Conservation (phyloP, 129 eudicot species). For the Helichrysum umbraculigerum region DNA sequence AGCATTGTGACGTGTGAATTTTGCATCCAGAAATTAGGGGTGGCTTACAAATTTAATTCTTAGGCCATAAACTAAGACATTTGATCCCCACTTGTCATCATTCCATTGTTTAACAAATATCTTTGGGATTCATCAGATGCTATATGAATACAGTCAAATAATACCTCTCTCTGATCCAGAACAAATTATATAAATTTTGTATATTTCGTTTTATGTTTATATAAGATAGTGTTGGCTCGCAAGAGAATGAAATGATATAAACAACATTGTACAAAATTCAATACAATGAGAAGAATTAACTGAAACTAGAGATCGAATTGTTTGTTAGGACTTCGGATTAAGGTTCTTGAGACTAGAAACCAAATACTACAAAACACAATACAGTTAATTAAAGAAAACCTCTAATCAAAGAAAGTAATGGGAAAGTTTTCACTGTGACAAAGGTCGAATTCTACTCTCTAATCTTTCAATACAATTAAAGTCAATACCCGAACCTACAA, state of each 20-base stretch:
- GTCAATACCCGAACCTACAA: slow-evolving; percentile 99
- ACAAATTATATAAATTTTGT: too few relatives aligned
- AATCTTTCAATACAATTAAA: slow-evolving; percentile 39
- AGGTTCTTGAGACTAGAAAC: slow-evolving; percentile 39
- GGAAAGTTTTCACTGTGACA: slow-evolving; percentile 18
- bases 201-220: not conserved
- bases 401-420: slow-evolving; percentile 25
- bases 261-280: not conserved
- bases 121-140: too few relatives aligned
- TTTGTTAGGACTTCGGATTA: slow-evolving; percentile 26
- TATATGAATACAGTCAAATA: too few relatives aligned
- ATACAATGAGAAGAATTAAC: slow-evolving; percentile 14
- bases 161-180: too few relatives aligned
- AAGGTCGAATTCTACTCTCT: slow-evolving; percentile 48
- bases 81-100: not conserved
- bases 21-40: slow-evolving; percentile 17
- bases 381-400: slow-evolving; percentile 17
- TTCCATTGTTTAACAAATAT: not conserved
- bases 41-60: slow-evolving; percentile 3
- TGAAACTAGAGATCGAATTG: slow-evolving; percentile 11
- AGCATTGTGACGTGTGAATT: slow-evolving; percentile 16
- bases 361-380: slow-evolving; percentile 40
- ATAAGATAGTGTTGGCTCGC: not conserved
- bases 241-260: too few relatives aligned
- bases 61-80: slow-evolving; percentile 20